Evolutionary conservation across 2,329 filamentous ascomycete genomes (phyloP).

Genomic region (Ophiostoma ulmi): DNA sequence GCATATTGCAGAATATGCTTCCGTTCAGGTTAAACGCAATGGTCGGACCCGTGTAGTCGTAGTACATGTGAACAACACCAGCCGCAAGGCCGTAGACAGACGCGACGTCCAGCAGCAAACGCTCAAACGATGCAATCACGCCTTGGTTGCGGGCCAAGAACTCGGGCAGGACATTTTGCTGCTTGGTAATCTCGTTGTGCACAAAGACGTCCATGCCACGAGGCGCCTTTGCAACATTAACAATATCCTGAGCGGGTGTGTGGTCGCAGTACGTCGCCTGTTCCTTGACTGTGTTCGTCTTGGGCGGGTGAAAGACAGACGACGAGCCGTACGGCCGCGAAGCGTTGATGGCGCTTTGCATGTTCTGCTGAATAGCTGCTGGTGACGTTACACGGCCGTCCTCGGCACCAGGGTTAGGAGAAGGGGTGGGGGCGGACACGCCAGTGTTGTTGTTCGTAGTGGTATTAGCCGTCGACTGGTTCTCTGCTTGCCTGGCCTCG

Average conservation of each 20-base stretch:
- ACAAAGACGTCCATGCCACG: slow-evolving; percentile 72
- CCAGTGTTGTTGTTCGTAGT: slow-evolving; percentile 3
- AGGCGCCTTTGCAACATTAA: slow-evolving; percentile 62
- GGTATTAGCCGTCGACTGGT: background rate
- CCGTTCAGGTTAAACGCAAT: slow-evolving; percentile 90
- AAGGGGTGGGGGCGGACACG: background rate
- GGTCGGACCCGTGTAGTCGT: slow-evolving; percentile 69
- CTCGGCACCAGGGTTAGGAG: slow-evolving; percentile 32
- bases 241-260: slow-evolving; percentile 66
- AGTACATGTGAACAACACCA: slow-evolving; percentile 76
- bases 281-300: slow-evolving; percentile 70
- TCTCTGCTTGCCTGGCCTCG: background rate
- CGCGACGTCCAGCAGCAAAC: slow-evolving; percentile 63
- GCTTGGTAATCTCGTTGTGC: slow-evolving; percentile 44
- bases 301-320: slow-evolving; percentile 65
- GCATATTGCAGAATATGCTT: slow-evolving; percentile 88
- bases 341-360: slow-evolving; percentile 72
- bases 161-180: slow-evolving; percentile 37
- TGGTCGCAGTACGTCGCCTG: slow-evolving; percentile 82
- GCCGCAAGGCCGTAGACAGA: slow-evolving; percentile 66
- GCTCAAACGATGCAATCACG: slow-evolving; percentile 64
- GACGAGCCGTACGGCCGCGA: slow-evolving; percentile 72
- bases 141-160: slow-evolving; percentile 60
- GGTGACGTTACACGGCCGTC: slow-evolving; percentile 56
- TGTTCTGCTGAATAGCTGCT: slow-evolving; percentile 60